Percentiles rank a stretch among this genome's conserved stretches.
These are phyloP conservation scores for Aspergillus niger DNA, from an alignment of 2,329 filamentous ascomycete species.

Conservation along the genomic window DNA sequence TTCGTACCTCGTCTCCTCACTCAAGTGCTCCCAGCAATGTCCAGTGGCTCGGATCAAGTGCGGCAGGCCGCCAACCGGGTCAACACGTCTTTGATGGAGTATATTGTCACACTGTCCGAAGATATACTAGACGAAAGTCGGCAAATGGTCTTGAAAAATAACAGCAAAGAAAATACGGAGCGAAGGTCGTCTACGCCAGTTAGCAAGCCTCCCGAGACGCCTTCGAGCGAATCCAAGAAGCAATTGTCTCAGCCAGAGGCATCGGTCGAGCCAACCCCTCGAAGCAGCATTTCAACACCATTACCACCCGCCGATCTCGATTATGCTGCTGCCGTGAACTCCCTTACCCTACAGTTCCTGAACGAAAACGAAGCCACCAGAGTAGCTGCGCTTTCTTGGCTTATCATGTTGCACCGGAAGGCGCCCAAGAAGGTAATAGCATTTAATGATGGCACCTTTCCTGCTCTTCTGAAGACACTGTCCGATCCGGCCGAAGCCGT, in stretches of 20 bases:
- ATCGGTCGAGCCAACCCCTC: slow-evolving; percentile 45
- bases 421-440: slow-evolving; percentile 89
- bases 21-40: slow-evolving; percentile 90
- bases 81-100: slow-evolving; percentile 88
- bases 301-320: slow-evolving; percentile 70
- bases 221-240: slow-evolving; percentile 33
- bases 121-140: slow-evolving; percentile 54
- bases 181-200: slow-evolving; percentile 47
- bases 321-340: slow-evolving; percentile 91
- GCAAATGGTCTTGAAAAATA: slow-evolving; percentile 44
- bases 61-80: slow-evolving; percentile 85
- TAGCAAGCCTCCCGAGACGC: slow-evolving; percentile 31
- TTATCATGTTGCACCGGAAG: slow-evolving; percentile 97
- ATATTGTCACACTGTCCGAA: slow-evolving; percentile 87
- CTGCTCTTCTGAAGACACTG: slow-evolving; percentile 89
- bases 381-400: slow-evolving; percentile 90
- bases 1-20: slow-evolving; percentile 92
- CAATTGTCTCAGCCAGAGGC: slow-evolving; percentile 32
- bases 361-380: slow-evolving; percentile 97
- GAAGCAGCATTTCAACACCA: slow-evolving; percentile 51
- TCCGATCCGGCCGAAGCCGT: slow-evolving; percentile 95
- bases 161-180: slow-evolving; percentile 41
- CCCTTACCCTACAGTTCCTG: slow-evolving; percentile 86
- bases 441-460: slow-evolving; percentile 96
- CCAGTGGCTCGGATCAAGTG: slow-evolving; percentile 85